Percentiles rank a stretch among this genome's conserved stretches.
Conservation (phyloP, 352 stramenopile genomes). For the Detonula confervacea region DNA sequence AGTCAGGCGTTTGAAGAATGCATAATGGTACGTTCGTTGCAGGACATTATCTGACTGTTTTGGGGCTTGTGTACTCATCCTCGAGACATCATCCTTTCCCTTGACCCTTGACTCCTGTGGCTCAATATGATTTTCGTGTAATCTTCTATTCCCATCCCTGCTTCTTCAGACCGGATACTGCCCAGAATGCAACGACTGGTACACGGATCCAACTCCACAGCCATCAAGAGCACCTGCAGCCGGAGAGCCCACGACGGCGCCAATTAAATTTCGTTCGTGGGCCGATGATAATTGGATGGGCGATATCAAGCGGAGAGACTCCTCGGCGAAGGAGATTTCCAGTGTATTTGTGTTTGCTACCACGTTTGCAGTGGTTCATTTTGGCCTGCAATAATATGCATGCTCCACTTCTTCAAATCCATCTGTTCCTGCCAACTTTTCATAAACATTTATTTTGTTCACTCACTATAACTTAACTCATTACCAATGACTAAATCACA, state of each 20-base stretch:
- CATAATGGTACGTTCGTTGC: conserved; percentile 25
- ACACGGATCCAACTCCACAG: conserved; percentile 8
- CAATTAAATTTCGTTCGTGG: conserved; percentile 33
- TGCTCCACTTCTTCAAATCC: too few relatives aligned
- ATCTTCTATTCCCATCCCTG: not conserved
- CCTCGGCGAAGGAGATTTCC: conserved; percentile 9
- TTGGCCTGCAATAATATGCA: not conserved
- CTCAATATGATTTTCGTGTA: not conserved
- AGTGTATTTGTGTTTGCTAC: conserved; percentile 10
- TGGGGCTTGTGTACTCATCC: too few relatives aligned
- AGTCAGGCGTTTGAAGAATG: conserved; percentile 37
- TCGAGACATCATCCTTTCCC: too few relatives aligned
- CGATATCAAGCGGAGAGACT: conserved; percentile 34
- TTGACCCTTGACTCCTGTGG: not conserved
- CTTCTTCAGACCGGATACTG: conserved; percentile 41
- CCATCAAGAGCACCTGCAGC: conserved; percentile 20
- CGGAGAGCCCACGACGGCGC: conserved; percentile 9
- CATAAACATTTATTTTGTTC: too few relatives aligned
- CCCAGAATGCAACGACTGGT: conserved; percentile 46
- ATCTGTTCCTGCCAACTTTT: too few relatives aligned
- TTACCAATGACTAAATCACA: too few relatives aligned
- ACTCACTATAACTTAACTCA: too few relatives aligned
- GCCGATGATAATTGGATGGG: conserved; percentile 37
- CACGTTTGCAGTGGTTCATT: not conserved
- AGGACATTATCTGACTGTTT: not conserved